Conservation (phyloP, 2,329 filamentous ascomycete genomes). For the Xylogone sp. region DNA sequence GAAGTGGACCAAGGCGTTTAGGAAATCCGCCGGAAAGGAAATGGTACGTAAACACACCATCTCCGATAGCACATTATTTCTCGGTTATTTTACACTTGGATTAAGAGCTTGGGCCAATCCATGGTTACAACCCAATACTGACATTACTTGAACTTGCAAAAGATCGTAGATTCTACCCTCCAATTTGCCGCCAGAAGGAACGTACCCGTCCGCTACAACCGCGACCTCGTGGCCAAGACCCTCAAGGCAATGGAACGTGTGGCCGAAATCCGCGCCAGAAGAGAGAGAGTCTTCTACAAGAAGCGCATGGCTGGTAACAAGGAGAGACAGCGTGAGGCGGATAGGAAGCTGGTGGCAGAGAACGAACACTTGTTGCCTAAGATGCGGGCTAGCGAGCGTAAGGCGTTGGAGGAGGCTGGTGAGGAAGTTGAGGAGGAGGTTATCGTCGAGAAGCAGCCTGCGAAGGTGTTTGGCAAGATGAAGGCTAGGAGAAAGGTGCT, state of each 20-base stretch:
- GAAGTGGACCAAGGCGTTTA: conserved; percentile 95
- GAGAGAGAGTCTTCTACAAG: conserved; percentile 93
- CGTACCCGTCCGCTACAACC: conserved; percentile 92
- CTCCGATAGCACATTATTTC: too few species aligned
- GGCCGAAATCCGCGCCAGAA: conserved; percentile 74
- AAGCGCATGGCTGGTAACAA: conserved; percentile 89
- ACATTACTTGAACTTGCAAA: too few species aligned
- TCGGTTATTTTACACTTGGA: too few species aligned
- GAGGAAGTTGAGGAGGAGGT: conserved; percentile 39
- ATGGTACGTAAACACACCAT: conserved; percentile 95
- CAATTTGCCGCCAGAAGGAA: conserved; percentile 85
- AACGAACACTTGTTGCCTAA: conserved; percentile 88
- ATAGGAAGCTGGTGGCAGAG: conserved; percentile 84
- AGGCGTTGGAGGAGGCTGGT: conserved; percentile 49
- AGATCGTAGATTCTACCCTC: neutral
- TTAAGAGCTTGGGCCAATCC: too few species aligned
- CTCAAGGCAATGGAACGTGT: conserved; percentile 90
- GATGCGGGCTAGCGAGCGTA: conserved; percentile 60
- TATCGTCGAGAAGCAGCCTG: conserved; percentile 41
- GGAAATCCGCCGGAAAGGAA: conserved; percentile 76
- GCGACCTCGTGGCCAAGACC: conserved; percentile 82
- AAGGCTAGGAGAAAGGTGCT: conserved; percentile 35
- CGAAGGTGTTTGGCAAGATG: conserved; percentile 34
- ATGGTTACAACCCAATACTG: too few species aligned
- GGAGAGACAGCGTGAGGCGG: conserved; percentile 71